Evolutionary conservation across 139 green algal genomes (phyloP).

Genomic region (Parachlorella kessleri): DNA sequence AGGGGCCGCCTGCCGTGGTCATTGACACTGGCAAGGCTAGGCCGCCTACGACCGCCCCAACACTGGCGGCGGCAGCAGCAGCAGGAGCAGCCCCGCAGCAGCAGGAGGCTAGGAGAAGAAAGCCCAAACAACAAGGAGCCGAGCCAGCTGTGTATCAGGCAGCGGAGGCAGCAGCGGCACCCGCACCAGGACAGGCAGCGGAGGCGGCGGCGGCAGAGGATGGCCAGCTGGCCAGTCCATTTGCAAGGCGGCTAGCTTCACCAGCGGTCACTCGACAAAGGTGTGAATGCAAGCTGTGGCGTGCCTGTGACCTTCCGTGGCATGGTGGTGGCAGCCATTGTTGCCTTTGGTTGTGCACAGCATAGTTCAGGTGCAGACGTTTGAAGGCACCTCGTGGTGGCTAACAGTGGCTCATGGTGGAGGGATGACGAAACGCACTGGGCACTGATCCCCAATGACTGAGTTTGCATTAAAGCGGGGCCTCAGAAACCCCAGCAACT

Average conservation of each 20-base stretch:
- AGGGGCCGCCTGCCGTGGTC: background rate
- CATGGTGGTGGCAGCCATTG: no score
- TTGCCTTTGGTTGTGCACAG: no score
- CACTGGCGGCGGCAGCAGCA: background rate
- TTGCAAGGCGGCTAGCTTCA: no score
- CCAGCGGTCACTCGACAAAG: no score
- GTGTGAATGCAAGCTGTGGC: no score
- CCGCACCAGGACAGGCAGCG: no score
- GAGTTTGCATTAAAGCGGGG: slow-evolving; percentile 8
- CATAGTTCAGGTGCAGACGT: no score
- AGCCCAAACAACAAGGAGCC: background rate
- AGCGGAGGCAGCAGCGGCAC: no score
- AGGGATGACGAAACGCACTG: slow-evolving; percentile 34
- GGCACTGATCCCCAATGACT: slow-evolving; percentile 15
- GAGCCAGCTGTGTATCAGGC: background rate
- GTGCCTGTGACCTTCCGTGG: no score
- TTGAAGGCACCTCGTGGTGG: background rate
- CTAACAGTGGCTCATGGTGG: background rate
- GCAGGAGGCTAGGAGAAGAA: background rate
- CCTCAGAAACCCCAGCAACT: slow-evolving; percentile 31
- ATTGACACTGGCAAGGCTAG: background rate
- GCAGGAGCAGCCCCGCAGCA: background rate
- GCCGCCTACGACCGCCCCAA: background rate
- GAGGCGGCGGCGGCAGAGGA: no score
- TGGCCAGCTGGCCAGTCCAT: no score